A percentile compares a stretch with the other conserved stretches of the same genome.
Conservation (phyloP, 1,284 basidiomycete genomes). For the Exobasidium rhododendri region DNA sequence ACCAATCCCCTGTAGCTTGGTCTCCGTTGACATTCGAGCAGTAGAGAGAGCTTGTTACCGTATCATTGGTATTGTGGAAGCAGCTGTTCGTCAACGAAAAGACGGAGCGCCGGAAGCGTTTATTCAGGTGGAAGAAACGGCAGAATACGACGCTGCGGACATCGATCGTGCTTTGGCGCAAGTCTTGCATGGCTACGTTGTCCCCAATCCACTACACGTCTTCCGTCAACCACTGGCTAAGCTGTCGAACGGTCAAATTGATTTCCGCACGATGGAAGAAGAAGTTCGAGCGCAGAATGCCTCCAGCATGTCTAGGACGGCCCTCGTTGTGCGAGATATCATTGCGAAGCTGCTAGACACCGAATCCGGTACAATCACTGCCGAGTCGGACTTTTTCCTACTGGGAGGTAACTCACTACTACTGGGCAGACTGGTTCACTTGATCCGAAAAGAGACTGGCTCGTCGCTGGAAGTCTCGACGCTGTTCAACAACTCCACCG, state of each 20-base stretch:
- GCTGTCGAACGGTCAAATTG: conserved; percentile 45
- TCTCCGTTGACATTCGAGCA: conserved; percentile 51
- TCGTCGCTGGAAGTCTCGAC: conserved; percentile 51
- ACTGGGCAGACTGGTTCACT: conserved; percentile 50
- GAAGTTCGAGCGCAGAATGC: conserved; percentile 53
- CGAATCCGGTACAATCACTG: conserved; percentile 53
- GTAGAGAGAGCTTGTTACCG: conserved; percentile 55
- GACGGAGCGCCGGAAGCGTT: conserved; percentile 54
- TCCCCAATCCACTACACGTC: conserved; percentile 55
- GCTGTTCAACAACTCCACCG: conserved; percentile 53
- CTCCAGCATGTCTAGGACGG: conserved; percentile 51
- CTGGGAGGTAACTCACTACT: conserved; percentile 53
- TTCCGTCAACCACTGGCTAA: conserved; percentile 54
- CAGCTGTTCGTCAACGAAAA: conserved; percentile 50
- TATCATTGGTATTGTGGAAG: conserved; percentile 53
- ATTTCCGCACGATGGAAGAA: conserved; percentile 54
- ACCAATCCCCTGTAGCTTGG: conserved; percentile 52
- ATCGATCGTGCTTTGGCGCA: conserved; percentile 54
- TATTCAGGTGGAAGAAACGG: conserved; percentile 54
- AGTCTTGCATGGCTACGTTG: conserved; percentile 53
- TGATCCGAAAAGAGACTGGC: conserved; percentile 54
- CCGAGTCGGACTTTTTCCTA: conserved; percentile 55
- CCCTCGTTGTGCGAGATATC: conserved; percentile 51
- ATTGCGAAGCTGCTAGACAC: conserved; percentile 53
- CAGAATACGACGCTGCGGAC: conserved; percentile 53